Conservation (phyloP, 345 rosid genomes). For the Gossypium bickii region DNA sequence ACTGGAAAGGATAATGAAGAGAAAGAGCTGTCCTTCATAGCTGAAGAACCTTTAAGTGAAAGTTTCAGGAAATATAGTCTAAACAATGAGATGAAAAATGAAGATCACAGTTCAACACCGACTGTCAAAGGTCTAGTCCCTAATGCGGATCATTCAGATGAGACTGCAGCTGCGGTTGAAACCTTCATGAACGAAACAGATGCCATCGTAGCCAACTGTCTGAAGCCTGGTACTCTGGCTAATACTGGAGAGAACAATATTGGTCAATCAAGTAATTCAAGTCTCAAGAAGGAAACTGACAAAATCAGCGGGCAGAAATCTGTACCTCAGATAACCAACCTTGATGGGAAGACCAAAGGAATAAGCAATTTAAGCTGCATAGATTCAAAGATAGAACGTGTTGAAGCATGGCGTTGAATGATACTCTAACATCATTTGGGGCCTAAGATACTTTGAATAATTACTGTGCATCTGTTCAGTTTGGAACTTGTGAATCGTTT, state of each 20-base stretch:
- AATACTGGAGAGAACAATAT: slow-evolving; percentile 23
- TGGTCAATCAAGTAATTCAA: slow-evolving; percentile 37
- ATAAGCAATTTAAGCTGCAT: slow-evolving; percentile 15
- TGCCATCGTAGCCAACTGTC: slow-evolving; percentile 8
- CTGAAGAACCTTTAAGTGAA: slow-evolving; percentile 41
- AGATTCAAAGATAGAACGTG: slow-evolving; percentile 1
- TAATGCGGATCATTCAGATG: slow-evolving; percentile 17
- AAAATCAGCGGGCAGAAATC: slow-evolving; percentile 29
- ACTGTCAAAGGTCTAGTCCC: slow-evolving; percentile 15
- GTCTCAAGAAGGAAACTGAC: slow-evolving; percentile 19
- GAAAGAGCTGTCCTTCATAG: slow-evolving; percentile 25
- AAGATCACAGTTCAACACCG: slow-evolving; percentile 12
- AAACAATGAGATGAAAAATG: slow-evolving; percentile 27
- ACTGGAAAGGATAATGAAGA: slow-evolving; percentile 35
- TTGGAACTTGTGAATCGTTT: slow-evolving; percentile 20
- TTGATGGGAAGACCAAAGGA: slow-evolving; percentile 8
- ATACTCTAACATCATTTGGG: slow-evolving; percentile 1
- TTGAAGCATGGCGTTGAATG: slow-evolving; percentile 22
- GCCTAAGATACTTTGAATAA: not conserved
- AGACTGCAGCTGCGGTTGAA: slow-evolving; percentile 14
- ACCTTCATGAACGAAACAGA: slow-evolving; percentile 15
- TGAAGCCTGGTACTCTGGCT: slow-evolving; percentile 12
- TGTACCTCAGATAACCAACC: slow-evolving; percentile 24
- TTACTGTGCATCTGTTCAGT: slow-evolving; percentile 10
- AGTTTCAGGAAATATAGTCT: slow-evolving; percentile 20